Evolutionary conservation across 108 stramenopile species (phyloP).

Genomic region (Nannochloropsis salina): DNA sequence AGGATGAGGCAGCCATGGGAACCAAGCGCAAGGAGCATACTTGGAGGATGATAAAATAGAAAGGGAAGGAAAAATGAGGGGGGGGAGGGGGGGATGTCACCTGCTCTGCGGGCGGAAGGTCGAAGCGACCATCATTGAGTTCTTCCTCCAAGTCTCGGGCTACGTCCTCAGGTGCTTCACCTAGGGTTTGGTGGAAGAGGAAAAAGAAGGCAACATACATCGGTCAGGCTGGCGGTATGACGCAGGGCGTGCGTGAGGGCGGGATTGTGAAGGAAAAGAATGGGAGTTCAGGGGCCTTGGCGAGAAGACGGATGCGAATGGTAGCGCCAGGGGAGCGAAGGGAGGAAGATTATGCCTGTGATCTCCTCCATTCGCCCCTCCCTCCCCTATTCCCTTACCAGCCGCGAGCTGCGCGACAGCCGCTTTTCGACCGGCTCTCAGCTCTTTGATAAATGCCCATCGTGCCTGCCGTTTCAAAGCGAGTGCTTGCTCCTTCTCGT

Average conservation of each 20-base stretch:
- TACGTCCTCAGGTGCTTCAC: neutral
- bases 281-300: too few species aligned
- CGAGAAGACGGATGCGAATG: too few species aligned
- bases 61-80: neutral
- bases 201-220: too few species aligned
- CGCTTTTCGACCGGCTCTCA: neutral
- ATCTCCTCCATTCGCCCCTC: neutral
- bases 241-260: too few species aligned
- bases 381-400: neutral
- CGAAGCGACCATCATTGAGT: neutral
- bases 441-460: neutral
- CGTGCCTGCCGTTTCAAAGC: neutral
- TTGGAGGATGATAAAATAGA: neutral
- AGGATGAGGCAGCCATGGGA: neutral
- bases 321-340: too few species aligned
- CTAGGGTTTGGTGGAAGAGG: neutral
- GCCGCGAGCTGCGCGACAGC: neutral
- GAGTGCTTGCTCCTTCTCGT: neutral
- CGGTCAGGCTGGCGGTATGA: too few species aligned
- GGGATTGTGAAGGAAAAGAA: too few species aligned
- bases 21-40: neutral
- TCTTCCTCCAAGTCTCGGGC: constrained; percentile 22
- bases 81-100: neutral
- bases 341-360: neutral
- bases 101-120: neutral